Evolutionary conservation across 2,329 filamentous ascomycete genomes (phyloP).

Genomic region (Aspergillus udagawae): DNA sequence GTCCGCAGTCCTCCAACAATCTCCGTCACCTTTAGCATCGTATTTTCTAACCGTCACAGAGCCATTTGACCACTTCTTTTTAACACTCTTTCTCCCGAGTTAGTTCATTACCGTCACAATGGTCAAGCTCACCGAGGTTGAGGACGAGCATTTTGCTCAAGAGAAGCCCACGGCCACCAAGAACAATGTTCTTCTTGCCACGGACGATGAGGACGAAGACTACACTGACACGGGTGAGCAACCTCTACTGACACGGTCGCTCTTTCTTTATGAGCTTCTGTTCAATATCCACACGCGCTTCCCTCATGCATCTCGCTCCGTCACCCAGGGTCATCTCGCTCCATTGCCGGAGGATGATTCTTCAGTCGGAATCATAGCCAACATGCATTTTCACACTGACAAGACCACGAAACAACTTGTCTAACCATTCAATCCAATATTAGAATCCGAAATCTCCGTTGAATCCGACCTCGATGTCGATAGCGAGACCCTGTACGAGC

Average conservation of each 20-base stretch:
- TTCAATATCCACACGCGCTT: not conserved
- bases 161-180: constrained; percentile 60
- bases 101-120: constrained; percentile 49
- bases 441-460: constrained; percentile 80
- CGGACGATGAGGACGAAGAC: constrained; percentile 68
- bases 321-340: not conserved
- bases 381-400: not conserved
- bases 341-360: not conserved
- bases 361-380: not conserved
- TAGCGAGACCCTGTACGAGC: constrained; percentile 61
- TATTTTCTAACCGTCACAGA: constrained; percentile 5
- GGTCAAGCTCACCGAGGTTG: constrained; percentile 95
- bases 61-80: constrained; percentile 1
- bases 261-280: not conserved
- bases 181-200: constrained; percentile 51
- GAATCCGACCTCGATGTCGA: constrained; percentile 64
- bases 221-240: constrained; percentile 84
- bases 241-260: not conserved
- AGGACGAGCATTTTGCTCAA: constrained; percentile 88
- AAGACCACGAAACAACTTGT: constrained; percentile 1
- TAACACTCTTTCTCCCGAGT: constrained; percentile 2
- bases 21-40: constrained; percentile 11
- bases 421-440: constrained; percentile 12
- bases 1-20: constrained; percentile 23
- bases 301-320: not conserved